Evolutionary conservation across 345 rosid genomes (phyloP).

Genomic region (Luvunga scandens): DNA sequence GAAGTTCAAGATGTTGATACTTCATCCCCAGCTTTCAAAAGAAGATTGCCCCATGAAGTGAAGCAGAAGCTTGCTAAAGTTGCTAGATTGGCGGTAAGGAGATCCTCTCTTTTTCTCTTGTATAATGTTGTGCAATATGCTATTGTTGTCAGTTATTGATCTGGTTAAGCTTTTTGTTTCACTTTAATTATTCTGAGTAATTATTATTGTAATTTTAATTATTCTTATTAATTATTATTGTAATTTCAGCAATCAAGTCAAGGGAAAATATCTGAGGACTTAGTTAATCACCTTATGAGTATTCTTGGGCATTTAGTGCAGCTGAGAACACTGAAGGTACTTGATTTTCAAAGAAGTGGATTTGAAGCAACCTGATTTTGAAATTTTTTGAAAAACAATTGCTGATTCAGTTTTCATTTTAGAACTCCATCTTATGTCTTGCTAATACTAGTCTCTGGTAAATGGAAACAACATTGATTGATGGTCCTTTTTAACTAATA

Average conservation of each 20-base stretch:
- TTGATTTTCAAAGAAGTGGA: not conserved
- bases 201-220: constrained; percentile 8
- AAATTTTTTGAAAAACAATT: not conserved
- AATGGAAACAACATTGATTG: not conserved
- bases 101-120: not conserved
- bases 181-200: not conserved
- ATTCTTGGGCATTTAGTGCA: constrained; percentile 40
- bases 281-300: constrained; percentile 35
- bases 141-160: not conserved
- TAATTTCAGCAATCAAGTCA: constrained; percentile 35
- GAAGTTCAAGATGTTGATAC: constrained; percentile 29
- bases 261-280: constrained; percentile 43
- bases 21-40: constrained; percentile 27
- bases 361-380: not conserved
- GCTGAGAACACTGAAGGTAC: constrained; percentile 44
- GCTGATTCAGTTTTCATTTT: not conserved
- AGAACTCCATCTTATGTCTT: not conserved
- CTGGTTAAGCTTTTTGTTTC: constrained; percentile 1
- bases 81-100: constrained; percentile 36
- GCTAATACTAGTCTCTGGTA: not conserved
- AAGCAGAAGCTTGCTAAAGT: constrained; percentile 47
- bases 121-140: not conserved
- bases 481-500: not conserved
- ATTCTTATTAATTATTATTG: not conserved
- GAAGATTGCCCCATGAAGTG: constrained; percentile 38